phyloP scores from a whole-genome alignment of 73 alveolate genomes.

The Paramecium tetraurelia region DNA sequence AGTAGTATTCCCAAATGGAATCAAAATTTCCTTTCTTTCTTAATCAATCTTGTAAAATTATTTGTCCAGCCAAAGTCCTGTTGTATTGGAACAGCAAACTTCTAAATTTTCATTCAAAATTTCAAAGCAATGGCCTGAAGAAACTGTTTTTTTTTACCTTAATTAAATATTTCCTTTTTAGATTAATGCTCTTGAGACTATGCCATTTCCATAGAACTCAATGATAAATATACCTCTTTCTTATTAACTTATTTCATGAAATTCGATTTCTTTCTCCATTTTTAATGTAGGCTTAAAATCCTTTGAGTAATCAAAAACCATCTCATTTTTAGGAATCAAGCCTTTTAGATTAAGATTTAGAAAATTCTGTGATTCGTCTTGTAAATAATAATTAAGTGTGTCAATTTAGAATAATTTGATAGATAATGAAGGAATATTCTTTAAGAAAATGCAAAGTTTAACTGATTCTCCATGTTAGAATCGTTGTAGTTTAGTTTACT shows the following conservation, averaged over 20 bases:
- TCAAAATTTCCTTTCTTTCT: constrained; percentile 77
- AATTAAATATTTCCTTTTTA: constrained; percentile 80
- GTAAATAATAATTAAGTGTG: constrained; percentile 76
- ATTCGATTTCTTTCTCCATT: constrained; percentile 59
- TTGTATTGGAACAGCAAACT: constrained; percentile 70
- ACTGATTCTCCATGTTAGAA: constrained; percentile 69
- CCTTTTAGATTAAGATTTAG: constrained; percentile 80
- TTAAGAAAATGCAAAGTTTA: constrained; percentile 64
- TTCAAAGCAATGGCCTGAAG: constrained; percentile 79
- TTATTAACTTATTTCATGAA: constrained; percentile 59
- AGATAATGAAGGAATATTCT: constrained; percentile 74
- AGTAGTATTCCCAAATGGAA: constrained; percentile 71
- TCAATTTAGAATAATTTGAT: constrained; percentile 77
- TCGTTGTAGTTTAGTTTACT: constrained; percentile 64
- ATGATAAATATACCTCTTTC: constrained; percentile 83
- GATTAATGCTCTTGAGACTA: constrained; percentile 81
- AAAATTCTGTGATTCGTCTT: constrained; percentile 62
- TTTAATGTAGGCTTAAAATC: constrained; percentile 66
- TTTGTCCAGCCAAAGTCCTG: constrained; percentile 81
- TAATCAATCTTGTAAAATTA: constrained; percentile 64
- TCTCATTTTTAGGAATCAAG: constrained; percentile 74
- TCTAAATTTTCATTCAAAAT: constrained; percentile 78
- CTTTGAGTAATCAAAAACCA: constrained; percentile 54
- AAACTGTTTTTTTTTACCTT: constrained; percentile 66
- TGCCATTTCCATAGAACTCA: constrained; percentile 84